Evolutionary conservation across 306 rosid species (phyloP), one percentile per base, ranked within the genome.

Genomic region (Casuarina equisetifolia): DNA sequence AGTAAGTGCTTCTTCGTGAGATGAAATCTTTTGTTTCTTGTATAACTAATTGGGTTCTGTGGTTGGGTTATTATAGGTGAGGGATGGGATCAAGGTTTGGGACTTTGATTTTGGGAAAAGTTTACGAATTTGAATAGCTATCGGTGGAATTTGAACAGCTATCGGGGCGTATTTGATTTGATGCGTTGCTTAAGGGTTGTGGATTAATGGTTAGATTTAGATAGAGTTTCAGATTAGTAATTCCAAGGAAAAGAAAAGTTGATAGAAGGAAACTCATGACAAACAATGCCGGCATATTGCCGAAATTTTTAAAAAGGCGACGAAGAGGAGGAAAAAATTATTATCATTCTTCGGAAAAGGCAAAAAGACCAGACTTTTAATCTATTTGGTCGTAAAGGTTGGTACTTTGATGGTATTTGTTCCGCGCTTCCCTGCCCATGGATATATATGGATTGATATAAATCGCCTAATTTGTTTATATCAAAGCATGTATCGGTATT

Each of bases 1-100:
- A 95, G 98, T 95, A 89, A 72, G 91, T 75, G 0, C 69, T 25
- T 9, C 49, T 70, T 19, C 36, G 17, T 77, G 35, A 9, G 61
- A 69, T 2, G 59, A 16, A 42, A 43, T 57, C 76, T 58, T 35
- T 10, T 43, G 12, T 54, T 84, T 58, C 76, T 48, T 66, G 16
- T 16, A 15, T 73, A 55, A 20, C 45, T 36, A 20, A 69, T 81
- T 81, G 42, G 54, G 43, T 36, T 78, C 76, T 66, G 62, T 46
- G 69, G 42, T 77, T 82, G 75, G 16, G 72, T 48, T 64, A 25
- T 69, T 49, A 25, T 61, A 35, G 55, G n/a, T 45, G 53, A 2
- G 73, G 40, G 74, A 42, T 78, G 78, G 63, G 74, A 82, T 74
- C 72, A 20, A 62, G 75, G 52, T 44, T 54, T 12, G 64, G 77